phyloP scores from a whole-genome alignment of 805 yeast species.

The Candida chilensis region DNA sequence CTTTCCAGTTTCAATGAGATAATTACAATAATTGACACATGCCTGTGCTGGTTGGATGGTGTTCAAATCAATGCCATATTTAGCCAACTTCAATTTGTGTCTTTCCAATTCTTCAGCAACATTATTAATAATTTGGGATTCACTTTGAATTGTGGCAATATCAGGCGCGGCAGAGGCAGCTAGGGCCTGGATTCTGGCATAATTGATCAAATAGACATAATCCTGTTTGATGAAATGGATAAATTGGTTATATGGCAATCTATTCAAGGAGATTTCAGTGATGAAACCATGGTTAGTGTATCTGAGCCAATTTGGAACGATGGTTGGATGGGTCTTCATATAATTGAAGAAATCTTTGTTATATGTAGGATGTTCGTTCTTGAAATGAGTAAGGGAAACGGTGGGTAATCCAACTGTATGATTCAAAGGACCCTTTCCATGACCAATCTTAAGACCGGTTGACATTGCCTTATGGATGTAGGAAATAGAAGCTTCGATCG shows the following conservation, averaged over 20 bases:
- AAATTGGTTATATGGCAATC: constrained; percentile 41
- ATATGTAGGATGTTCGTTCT: constrained; percentile 4
- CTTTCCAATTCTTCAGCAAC: constrained; percentile 46
- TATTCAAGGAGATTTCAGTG: constrained; percentile 37
- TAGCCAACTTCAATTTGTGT: constrained; percentile 42
- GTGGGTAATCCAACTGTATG: constrained; percentile 38
- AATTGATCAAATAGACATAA: constrained; percentile 59
- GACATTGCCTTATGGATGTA: constrained; percentile 62
- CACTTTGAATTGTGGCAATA: constrained; percentile 38
- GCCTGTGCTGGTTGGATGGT: constrained; percentile 44
- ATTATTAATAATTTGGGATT: constrained; percentile 38
- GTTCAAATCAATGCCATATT: constrained; percentile 34
- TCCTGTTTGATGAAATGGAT: constrained; percentile 53
- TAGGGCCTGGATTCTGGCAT: constrained; percentile 55
- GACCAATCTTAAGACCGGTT: constrained; percentile 33
- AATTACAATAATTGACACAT: constrained; percentile 52
- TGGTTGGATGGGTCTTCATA: constrained; percentile 45
- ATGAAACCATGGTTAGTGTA: constrained; percentile 62
- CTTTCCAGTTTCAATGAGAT: constrained; percentile 42
- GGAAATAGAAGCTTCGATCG: constrained; percentile 50
- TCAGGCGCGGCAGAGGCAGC: constrained; percentile 57
- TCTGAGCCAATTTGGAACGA: constrained; percentile 44
- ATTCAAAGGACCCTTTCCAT: constrained; percentile 69
- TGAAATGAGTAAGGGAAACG: constrained; percentile 1
- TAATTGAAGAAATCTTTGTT: constrained; percentile 29